phyloP scores from a whole-genome alignment of 805 yeast genomes.

The Starmera caribaea region DNA sequence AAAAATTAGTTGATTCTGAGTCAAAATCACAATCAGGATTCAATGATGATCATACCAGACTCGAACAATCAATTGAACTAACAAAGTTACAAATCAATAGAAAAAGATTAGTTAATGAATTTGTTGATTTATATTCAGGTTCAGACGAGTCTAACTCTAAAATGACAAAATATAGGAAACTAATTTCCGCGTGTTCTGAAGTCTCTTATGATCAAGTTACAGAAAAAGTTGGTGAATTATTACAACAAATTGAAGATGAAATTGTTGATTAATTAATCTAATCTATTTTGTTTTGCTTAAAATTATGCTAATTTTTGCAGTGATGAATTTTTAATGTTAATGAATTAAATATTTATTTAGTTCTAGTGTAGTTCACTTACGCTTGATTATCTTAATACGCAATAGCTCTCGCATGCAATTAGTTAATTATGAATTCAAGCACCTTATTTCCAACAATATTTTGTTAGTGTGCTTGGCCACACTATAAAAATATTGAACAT shows the following conservation, averaged over 20 bases:
- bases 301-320: too few relatives aligned
- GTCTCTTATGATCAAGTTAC: conserved; percentile 61
- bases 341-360: too few relatives aligned
- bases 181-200: conserved; percentile 62
- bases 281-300: too few relatives aligned
- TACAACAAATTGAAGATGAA: conserved; percentile 18
- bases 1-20: background rate
- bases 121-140: conserved; percentile 24
- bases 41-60: conserved; percentile 10
- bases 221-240: conserved; percentile 52
- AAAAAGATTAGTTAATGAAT: conserved; percentile 23
- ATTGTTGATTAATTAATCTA: background rate
- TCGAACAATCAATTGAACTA: conserved; percentile 20
- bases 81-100: conserved; percentile 35
- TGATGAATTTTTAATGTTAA: too few relatives aligned
- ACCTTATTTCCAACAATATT: too few relatives aligned
- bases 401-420: too few relatives aligned
- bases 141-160: conserved; percentile 29
- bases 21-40: background rate
- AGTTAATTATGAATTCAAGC: too few relatives aligned
- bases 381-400: too few relatives aligned
- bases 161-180: conserved; percentile 57
- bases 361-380: too few relatives aligned
- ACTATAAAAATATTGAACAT: too few relatives aligned
- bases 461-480: too few relatives aligned